Base-by-base conservation (phyloP, 306 rosid species). In the Macrotyloma uniflorum region DNA sequence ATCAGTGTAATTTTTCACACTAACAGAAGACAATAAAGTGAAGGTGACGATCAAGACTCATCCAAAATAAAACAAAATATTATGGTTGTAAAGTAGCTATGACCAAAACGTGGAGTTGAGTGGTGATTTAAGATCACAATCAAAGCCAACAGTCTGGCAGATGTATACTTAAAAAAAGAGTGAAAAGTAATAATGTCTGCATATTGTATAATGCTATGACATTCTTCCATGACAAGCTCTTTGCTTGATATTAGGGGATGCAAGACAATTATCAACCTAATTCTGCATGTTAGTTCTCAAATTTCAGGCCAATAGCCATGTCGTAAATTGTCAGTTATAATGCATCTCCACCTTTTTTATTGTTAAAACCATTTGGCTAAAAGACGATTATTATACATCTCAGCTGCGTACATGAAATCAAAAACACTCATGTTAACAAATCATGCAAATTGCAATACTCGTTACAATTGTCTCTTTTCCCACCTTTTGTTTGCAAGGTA, bases 221-320 rank as follows among this genome's bases (percentile, higher is more conserved):
- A 38, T 38, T 36, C 43, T 2, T 9, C 12, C 4, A 3, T 38
- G 13, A 38, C 58, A 51, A 51, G 50, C 50, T 33, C 49, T 32
- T 24, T 26, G 19, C 57, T 53, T 16, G 78, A 67, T 53, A 72
- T 36, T 72, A 53, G 47, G 38, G 3, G 38, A 24, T 53, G 68
- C 49, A 40, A 54, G 54, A 26, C 22, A 53, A 54, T 10, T 67
- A 77, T 55, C 59, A 26, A 22, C 2, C 38, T 23, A 67, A 9
- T 67, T 67, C 58, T 12, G 3, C 36, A 38, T 40, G 55, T 63
- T 42, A 40, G 22, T 26, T 67, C 42, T 67, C 28, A 67, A 46
- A 53, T n/a, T 15, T 63, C 16, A 19, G 18, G 61, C 11, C 23
- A 46, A 62, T 28, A 59, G 80, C 28, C 66, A 50, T 53, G 81